Base-by-base conservation (phyloP, 2,329 filamentous ascomycete species). In the Colletotrichum liriopes region DNA sequence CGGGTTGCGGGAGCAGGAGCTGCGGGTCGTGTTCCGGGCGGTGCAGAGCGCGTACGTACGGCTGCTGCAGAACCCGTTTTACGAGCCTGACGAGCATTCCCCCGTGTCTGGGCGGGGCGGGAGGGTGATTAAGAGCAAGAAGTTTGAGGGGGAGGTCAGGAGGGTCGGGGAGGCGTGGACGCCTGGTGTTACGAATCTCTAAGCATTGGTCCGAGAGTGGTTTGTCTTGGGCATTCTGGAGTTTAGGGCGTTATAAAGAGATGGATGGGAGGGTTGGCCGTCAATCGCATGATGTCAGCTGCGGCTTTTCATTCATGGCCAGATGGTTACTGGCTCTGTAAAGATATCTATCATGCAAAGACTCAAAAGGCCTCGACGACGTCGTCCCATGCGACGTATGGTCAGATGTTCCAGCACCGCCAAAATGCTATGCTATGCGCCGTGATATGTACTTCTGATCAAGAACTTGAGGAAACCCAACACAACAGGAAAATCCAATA, bases 11-110 rank as follows among this genome's bases (percentile, higher is more conserved):
- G 95, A 97, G 78, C 91, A 92, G n/a, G 96, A 98, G 83, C 85
- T 98, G 78, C 95, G 95, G 81, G 91, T 93, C 43, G 95, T 96
- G 35, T 99, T 99, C 79, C 91, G 93, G 79, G 95, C 95, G 37
- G 90, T 99, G 83, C 96, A 98, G 84, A 92, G 89, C n/a, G 95
- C 96, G 39, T 99, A 98, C 78, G 93, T 98, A 70, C 87, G 91
- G 73, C 85, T 99, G 63, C 84, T 98, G 75, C 93, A 98, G 82
- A 98, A 99, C 79, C 96, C 96, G 0, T 99, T 99, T 83, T 98
- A 95, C 82, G 91, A 93, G 58, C 96, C 96, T 12, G 95, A 98
- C 79, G 93, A 96, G 77, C 92, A 95, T 81, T 89, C 89, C 74
- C 93, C 93, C 60, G 80, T 85, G 4, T 81, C 81, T 0, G 88